Evolutionary conservation across 352 stramenopile species (phyloP).

Genomic region (Phytophthora hibernalis): DNA sequence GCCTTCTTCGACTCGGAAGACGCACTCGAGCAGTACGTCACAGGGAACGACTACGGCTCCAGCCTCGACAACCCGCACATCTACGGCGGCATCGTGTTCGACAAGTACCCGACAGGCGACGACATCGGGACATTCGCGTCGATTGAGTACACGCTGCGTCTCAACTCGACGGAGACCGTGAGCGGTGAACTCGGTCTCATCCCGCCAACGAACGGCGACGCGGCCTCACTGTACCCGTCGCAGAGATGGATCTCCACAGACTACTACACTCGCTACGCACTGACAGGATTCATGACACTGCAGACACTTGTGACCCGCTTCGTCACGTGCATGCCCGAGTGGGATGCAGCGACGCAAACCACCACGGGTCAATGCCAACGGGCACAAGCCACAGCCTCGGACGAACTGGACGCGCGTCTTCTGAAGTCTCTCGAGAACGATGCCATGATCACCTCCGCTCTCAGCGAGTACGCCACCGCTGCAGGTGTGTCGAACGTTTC

Average conservation of each 20-base stretch:
- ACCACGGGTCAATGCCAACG: slow-evolving; percentile 31
- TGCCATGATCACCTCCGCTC: slow-evolving; percentile 39
- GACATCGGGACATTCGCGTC: slow-evolving; percentile 48
- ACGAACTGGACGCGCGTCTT: slow-evolving; percentile 36
- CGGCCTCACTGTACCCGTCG: slow-evolving; percentile 35
- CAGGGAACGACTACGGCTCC: slow-evolving; percentile 46
- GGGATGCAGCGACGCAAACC: slow-evolving; percentile 22
- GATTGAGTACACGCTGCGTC: slow-evolving; percentile 66
- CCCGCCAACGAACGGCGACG: slow-evolving; percentile 42
- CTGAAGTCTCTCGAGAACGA: slow-evolving; percentile 49
- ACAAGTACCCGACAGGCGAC: slow-evolving; percentile 37
- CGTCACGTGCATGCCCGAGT: slow-evolving; percentile 34
- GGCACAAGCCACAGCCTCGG: slow-evolving; percentile 22
- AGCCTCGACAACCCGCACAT: slow-evolving; percentile 53
- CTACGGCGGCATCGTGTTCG: slow-evolving; percentile 66
- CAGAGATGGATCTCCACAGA: slow-evolving; percentile 40
- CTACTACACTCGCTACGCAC: slow-evolving; percentile 38
- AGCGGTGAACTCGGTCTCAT: slow-evolving; percentile 26
- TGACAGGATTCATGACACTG: slow-evolving; percentile 38
- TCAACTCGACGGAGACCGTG: slow-evolving; percentile 54
- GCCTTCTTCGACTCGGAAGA: slow-evolving; percentile 54
- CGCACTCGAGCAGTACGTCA: slow-evolving; percentile 55
- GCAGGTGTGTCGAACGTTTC: slow-evolving; percentile 12
- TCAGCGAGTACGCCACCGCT: slow-evolving; percentile 14
- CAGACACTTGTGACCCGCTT: slow-evolving; percentile 33